Percentiles rank a stretch among this genome's conserved stretches.
phyloP scores from a whole-genome alignment of 2,329 filamentous ascomycete species.

The Cladobotryum mycophilum region DNA sequence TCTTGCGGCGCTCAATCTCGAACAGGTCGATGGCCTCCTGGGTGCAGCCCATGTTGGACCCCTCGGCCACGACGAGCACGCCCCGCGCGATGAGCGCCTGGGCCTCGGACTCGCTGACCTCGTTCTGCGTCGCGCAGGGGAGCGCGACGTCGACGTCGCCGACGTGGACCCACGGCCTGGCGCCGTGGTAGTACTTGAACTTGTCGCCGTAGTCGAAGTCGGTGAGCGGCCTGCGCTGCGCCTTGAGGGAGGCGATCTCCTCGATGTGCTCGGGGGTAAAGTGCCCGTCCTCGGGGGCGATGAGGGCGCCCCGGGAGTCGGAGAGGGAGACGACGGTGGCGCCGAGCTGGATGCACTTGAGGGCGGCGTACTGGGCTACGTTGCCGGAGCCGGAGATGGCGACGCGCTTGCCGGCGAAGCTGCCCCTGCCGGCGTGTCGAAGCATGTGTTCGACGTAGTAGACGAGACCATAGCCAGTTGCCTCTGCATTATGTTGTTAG shows the following conservation, averaged over 20 bases:
- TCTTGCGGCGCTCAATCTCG: constrained; percentile 67
- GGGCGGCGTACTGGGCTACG: constrained; percentile 93
- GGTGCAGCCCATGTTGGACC: constrained; percentile 98
- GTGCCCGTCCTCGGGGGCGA: constrained; percentile 62
- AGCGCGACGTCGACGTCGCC: constrained; percentile 86
- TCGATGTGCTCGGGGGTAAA: constrained; percentile 77
- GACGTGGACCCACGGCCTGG: constrained; percentile 85
- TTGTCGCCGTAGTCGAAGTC: constrained; percentile 58
- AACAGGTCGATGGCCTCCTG: constrained; percentile 92
- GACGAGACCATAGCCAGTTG: constrained; percentile 91
- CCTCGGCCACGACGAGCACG: constrained; percentile 83
- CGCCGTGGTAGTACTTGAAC: constrained; percentile 83
- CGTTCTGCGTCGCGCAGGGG: constrained; percentile 94
- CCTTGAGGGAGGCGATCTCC: constrained; percentile 78
- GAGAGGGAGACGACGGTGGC: constrained; percentile 88
- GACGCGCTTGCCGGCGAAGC: constrained; percentile 85
- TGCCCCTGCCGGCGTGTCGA: constrained; percentile 77
- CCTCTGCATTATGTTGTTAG: constrained; percentile 48
- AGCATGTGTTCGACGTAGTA: constrained; percentile 98
- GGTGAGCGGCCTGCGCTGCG: constrained; percentile 75
- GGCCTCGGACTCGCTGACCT: constrained; percentile 88
- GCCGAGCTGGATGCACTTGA: constrained; percentile 94
- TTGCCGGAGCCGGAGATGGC: constrained; percentile 96
- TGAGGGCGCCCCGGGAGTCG: constrained; percentile 79
- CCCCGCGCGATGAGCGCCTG: constrained; percentile 71